phyloP scores from a whole-genome alignment of 2,329 filamentous ascomycete species.

The Coniochaeta prunicola region DNA sequence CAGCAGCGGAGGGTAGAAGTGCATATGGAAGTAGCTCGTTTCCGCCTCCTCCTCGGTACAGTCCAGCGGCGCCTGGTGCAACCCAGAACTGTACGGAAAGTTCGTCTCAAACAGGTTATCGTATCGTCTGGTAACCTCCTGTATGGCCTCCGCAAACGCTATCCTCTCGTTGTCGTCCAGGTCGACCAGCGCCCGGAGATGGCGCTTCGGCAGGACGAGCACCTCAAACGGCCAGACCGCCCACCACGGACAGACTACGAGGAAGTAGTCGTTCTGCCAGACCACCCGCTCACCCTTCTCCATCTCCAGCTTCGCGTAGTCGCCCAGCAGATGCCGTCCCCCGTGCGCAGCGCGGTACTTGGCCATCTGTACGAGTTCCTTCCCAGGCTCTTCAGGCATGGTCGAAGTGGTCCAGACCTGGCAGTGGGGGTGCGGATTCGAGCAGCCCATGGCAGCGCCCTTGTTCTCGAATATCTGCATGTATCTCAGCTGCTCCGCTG shows the following conservation, averaged over 20 bases:
- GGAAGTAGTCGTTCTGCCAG: conserved; percentile 77
- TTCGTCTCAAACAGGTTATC: conserved; percentile 96
- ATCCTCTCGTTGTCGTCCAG: conserved; percentile 63
- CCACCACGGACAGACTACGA: conserved; percentile 96
- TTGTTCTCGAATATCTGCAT: conserved; percentile 99
- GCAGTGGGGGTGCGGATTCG: conserved; percentile 94
- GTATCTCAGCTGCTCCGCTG: conserved; percentile 77
- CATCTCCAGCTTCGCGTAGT: conserved; percentile 79
- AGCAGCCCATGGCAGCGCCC: conserved; percentile 95
- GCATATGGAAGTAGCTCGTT: conserved; percentile 86
- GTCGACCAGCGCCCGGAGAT: conserved; percentile 80
- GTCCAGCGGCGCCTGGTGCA: conserved; percentile 88
- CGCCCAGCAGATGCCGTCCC: conserved; percentile 70
- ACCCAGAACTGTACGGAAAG: conserved; percentile 95
- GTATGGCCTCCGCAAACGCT: conserved; percentile 73
- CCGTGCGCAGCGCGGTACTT: conserved; percentile 69
- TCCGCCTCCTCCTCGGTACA: conserved; percentile 79
- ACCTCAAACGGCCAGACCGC: conserved; percentile 96
- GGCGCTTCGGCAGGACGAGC: conserved; percentile 76
- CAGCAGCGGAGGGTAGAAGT: conserved; percentile 93
- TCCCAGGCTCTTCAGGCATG: conserved; percentile 78
- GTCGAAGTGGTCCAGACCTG: conserved; percentile 94
- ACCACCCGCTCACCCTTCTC: conserved; percentile 79
- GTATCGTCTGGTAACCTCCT: conserved; percentile 84
- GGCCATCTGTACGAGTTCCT: conserved; percentile 70